Conservation (phyloP, 345 rosid genomes). For the Gossypium turneri region DNA sequence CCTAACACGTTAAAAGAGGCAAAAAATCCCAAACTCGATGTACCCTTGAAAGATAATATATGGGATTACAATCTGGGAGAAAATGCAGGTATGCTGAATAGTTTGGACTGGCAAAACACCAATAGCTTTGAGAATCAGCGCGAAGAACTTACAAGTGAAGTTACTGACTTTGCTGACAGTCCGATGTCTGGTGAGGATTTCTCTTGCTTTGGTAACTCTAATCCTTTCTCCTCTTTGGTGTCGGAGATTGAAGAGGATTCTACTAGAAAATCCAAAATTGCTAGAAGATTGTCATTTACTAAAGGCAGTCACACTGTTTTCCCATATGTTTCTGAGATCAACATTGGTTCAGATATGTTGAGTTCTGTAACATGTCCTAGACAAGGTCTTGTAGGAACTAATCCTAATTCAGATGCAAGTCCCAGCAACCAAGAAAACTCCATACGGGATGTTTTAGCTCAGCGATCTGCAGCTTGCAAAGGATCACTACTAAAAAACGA, state of each 20-base stretch:
- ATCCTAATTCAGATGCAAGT: slow-evolving; percentile 20
- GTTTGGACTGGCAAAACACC: slow-evolving; percentile 27
- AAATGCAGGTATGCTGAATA: slow-evolving; percentile 23
- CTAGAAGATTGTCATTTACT: slow-evolving; percentile 51
- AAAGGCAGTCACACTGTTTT: slow-evolving; percentile 35
- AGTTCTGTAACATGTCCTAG: slow-evolving; percentile 28
- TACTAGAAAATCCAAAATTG: slow-evolving; percentile 39
- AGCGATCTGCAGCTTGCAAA: slow-evolving; percentile 33
- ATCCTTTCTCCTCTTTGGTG: slow-evolving; percentile 30
- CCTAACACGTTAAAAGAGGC: slow-evolving; percentile 18
- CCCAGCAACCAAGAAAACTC: slow-evolving; percentile 33
- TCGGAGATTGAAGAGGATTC: slow-evolving; percentile 42
- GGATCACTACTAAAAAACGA: slow-evolving; percentile 42
- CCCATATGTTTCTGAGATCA: slow-evolving; percentile 43
- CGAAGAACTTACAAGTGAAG: slow-evolving; percentile 53
- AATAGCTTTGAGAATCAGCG: slow-evolving; percentile 29
- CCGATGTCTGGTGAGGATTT: slow-evolving; percentile 31
- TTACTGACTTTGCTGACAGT: slow-evolving; percentile 39
- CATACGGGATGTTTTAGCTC: slow-evolving; percentile 34
- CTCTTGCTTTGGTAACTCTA: slow-evolving; percentile 29
- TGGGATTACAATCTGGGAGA: slow-evolving; percentile 31
- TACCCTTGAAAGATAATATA: slow-evolving; percentile 26
- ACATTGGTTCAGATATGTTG: slow-evolving; percentile 35
- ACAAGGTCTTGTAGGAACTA: slow-evolving; percentile 25
- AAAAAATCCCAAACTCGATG: slow-evolving; percentile 28